Base-by-base conservation (phyloP, 192 early-diverging fungal species). In the Dispira simplex region DNA sequence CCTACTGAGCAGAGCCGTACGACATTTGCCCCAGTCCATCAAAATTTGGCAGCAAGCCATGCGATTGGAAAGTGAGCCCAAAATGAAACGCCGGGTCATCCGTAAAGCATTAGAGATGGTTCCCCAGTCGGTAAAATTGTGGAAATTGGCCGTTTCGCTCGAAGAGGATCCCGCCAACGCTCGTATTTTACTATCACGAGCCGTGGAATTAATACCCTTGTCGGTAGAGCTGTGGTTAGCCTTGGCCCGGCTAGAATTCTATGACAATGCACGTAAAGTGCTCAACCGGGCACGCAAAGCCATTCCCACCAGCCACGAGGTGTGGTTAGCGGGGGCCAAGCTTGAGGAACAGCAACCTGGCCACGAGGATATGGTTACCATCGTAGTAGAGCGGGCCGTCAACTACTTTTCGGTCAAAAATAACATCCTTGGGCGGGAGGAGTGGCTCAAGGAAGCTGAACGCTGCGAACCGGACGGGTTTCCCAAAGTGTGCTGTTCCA, bases 201-300 rank as follows among this genome's bases (percentile, higher is more conserved):
- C 97, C 1, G 94, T 97, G 3, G 93, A 99, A 71, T 78, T 93
- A 55, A 88, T 96, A 0, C 94, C 95, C 5, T 70, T 87, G 3
- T 86, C 89, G 52, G 83, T 92, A 0, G 95, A 98, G 21, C 71
- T 99, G 48, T 99, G 97, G 97, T 77, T 99, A 46, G 94, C 93
- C 4, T 76, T 99, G 46, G 92, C 97, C 0, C 81, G 89, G 5
- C 78, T 99, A 11, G 95, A 99, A 71, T 76, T 84, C 0, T 91
- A 93, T 63, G 84, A 85, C 11, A 88, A 91, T 64, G 97, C 95
- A 0, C 82, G 86, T 62, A 84, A 79, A 44, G 92, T 99, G 18
- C 74, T 99, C 43, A 99, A 97, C 70, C 83, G 88, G 39, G 97
- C 95, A 0, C 87, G 91, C 12, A 70, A 75, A 27, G 78, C 80